Percentiles rank a stretch among this genome's conserved stretches.
Evolutionary conservation across 2,329 filamentous ascomycete species (phyloP).

Genomic region (Microsporum canis): DNA sequence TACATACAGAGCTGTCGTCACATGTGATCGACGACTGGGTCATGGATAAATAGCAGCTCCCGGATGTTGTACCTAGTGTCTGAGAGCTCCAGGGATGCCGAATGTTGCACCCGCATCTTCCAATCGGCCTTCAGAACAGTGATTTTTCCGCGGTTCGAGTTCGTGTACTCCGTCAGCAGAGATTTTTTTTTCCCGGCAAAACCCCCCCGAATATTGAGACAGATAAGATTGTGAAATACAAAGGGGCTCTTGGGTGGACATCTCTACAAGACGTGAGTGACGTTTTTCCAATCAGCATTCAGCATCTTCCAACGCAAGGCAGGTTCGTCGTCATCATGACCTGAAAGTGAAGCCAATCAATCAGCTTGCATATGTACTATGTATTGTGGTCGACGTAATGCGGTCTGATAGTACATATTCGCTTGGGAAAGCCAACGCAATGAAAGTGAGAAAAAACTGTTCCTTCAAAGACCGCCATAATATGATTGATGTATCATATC

Average conservation of each 20-base stretch:
- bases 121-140: not conserved
- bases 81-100: not conserved
- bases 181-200: not conserved
- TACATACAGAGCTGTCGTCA: not conserved
- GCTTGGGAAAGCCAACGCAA: too few species aligned
- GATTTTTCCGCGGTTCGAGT: not conserved
- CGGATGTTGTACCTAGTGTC: not conserved
- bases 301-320: not conserved
- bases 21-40: not conserved
- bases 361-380: not conserved
- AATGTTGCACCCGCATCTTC: not conserved
- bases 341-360: not conserved
- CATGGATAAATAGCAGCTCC: not conserved
- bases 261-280: not conserved
- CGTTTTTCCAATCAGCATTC: not conserved
- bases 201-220: not conserved
- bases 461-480: not conserved
- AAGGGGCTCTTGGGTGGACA: not conserved
- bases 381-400: not conserved
- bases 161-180: not conserved
- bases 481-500: conserved; percentile 14
- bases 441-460: not conserved
- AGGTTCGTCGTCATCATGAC: not conserved
- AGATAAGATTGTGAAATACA: not conserved
- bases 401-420: too few species aligned